Conservation (phyloP, 2,329 filamentous ascomycete species). For the Penicillium sclerotiorum region DNA sequence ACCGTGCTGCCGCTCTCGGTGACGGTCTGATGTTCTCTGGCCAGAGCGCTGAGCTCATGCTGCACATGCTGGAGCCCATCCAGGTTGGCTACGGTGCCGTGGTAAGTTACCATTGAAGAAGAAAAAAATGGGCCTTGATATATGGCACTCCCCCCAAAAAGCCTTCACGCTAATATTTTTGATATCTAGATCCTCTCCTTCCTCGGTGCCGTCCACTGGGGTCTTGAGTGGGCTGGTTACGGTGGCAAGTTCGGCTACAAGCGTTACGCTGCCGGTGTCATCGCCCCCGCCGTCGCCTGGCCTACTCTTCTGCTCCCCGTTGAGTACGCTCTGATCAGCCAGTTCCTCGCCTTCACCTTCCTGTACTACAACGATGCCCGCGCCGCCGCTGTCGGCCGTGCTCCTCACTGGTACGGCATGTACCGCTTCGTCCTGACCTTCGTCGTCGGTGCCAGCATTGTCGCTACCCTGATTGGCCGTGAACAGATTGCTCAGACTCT, state of each 20-base stretch:
- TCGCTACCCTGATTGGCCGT: constrained; percentile 77
- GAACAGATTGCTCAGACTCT: constrained; percentile 65
- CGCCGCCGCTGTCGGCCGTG: constrained; percentile 74
- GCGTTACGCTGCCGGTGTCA: constrained; percentile 80
- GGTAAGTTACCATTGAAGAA: constrained; percentile 50
- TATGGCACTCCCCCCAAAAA: not conserved
- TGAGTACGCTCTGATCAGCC: constrained; percentile 80
- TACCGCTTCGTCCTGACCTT: constrained; percentile 94
- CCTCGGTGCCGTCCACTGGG: constrained; percentile 92
- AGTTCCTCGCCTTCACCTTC: constrained; percentile 82
- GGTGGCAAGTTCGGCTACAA: constrained; percentile 69
- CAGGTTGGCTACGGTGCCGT: constrained; percentile 91
- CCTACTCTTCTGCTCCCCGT: constrained; percentile 82
- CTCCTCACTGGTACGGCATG: constrained; percentile 80
- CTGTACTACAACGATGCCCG: constrained; percentile 83
- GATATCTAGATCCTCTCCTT: constrained; percentile 77
- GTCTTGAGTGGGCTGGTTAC: constrained; percentile 78
- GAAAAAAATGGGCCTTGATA: too few relatives aligned
- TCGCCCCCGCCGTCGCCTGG: constrained; percentile 82
- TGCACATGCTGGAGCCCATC: constrained; percentile 78
- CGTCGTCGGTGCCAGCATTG: constrained; percentile 80
- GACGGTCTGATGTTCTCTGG: constrained; percentile 66
- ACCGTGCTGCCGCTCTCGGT: constrained; percentile 64
- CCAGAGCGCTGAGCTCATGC: constrained; percentile 70
- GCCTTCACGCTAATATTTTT: constrained; percentile 17